Base-by-base conservation (phyloP, 257 asterid species). In the Ilex asprella region DNA sequence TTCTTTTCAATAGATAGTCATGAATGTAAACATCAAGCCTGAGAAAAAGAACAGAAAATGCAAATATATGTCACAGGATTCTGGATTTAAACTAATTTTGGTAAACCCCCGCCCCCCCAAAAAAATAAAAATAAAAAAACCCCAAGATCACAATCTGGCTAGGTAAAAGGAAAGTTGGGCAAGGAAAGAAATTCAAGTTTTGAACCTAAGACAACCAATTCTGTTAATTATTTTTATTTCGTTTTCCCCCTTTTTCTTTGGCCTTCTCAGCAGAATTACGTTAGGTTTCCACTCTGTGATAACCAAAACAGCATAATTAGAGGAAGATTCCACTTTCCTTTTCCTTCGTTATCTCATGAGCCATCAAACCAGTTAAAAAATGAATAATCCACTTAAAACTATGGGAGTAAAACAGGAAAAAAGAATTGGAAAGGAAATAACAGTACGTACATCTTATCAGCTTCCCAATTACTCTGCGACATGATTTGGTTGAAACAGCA, bases 11-110 rank as follows among this genome's bases (percentile, higher is more conserved):
- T 67, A 94, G 70, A 64, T 94, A 94, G 71, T 94, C 99, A 58
- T 89, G 97, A 80, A 94, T 94, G 83, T 94, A 94, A 67, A 94
- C 99, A 77, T 94, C 99, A 72, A 94, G 99, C 99, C 99, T 94
- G 84, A 47, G 55, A 73, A 69, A 56, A 55, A 50, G 35, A 65
- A 13, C 32, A 11, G 35, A 65, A 55, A 3, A 13, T 30, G 15
- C 3, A 7, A 35, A 3, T 49, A 49, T 1, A n/a, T 49, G 3
- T 49, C 54, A 49, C 54, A 6, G 16, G 54, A 49, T 49, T 49
- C 5, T 11, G 54, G 5, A 1, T 15, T 49, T 49, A 12, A 49
- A 12, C 14, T 15, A 49, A 11, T 15, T 11, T 49, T 49, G 14
- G 16, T 44, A 44, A 44, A n/a, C n/a, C n/a, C n/a, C n/a, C n/a